phyloP scores from a whole-genome alignment of 2,329 filamentous ascomycete species.

The Sarocladium brachiariae region DNA sequence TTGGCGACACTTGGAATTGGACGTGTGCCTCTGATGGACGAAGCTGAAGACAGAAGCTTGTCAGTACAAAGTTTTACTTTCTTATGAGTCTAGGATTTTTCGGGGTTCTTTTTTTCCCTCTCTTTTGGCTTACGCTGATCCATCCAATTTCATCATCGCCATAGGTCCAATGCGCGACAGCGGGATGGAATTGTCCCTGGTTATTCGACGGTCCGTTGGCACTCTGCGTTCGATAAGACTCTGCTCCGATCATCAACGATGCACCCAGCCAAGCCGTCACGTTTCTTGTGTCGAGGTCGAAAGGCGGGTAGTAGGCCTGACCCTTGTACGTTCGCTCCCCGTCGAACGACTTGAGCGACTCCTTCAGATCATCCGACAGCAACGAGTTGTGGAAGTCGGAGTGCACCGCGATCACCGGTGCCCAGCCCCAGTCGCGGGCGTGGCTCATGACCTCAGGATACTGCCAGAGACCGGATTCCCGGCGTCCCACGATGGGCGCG shows the following conservation, averaged over 20 bases:
- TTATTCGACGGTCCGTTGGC: constrained; percentile 46
- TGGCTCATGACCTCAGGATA: constrained; percentile 49
- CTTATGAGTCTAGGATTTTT: too few species aligned
- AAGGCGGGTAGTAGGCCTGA: constrained; percentile 51
- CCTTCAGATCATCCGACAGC: constrained; percentile 33
- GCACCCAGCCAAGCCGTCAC: constrained; percentile 51
- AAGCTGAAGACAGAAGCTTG: constrained; percentile 15
- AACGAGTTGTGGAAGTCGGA: constrained; percentile 41
- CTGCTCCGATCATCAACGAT: constrained; percentile 52
- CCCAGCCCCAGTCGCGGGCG: constrained; percentile 51
- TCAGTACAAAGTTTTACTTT: too few species aligned
- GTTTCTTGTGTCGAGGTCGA: constrained; percentile 48
- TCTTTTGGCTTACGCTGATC: constrained; percentile 20
- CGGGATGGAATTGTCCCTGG: constrained; percentile 48
- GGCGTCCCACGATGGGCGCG: constrained; percentile 50
- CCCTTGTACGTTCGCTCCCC: constrained; percentile 46
- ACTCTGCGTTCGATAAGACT: constrained; percentile 48
- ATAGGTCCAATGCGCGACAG: constrained; percentile 51
- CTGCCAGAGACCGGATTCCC: constrained; percentile 27
- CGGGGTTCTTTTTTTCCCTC: too few species aligned
- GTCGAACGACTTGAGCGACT: constrained; percentile 37
- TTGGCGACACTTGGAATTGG: constrained; percentile 32
- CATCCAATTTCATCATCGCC: constrained; percentile 25
- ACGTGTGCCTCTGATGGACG: constrained; percentile 33
- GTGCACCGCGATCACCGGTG: constrained; percentile 49